These are phyloP conservation scores for Heliosperma pusillum DNA, from an alignment of 148 eudicot genomes.

Conservation along the genomic window DNA sequence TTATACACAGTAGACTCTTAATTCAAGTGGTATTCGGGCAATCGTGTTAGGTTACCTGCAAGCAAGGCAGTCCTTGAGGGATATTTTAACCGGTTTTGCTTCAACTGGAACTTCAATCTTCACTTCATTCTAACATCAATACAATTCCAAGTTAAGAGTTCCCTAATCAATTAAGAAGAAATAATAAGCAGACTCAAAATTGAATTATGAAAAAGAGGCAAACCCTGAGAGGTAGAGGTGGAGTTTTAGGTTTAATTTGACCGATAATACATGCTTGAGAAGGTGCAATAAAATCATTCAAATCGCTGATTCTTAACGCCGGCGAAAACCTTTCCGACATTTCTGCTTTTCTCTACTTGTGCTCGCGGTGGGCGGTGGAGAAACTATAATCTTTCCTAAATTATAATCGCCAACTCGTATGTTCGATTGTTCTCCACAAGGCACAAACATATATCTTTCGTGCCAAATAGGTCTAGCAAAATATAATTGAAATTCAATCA, in stretches of 20 bases:
- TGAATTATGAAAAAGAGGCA: background rate
- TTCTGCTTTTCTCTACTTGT: background rate
- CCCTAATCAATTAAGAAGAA: too few relatives aligned
- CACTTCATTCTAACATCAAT: conserved; percentile 29
- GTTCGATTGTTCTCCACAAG: too few relatives aligned
- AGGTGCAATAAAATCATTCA: conserved; percentile 86
- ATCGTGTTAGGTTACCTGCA: conserved; percentile 62
- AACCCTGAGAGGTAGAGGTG: conserved; percentile 3
- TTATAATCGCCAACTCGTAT: too few relatives aligned
- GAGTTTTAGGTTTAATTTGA: conserved; percentile 26
- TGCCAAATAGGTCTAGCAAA: too few relatives aligned
- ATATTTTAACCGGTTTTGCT: conserved; percentile 76
- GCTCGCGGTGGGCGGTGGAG: too few relatives aligned
- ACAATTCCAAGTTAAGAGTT: too few relatives aligned
- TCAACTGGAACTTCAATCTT: conserved; percentile 38
- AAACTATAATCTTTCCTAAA: too few relatives aligned
- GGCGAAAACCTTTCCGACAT: conserved; percentile 83
- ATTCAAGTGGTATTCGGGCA: too few relatives aligned
- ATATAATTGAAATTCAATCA: too few relatives aligned
- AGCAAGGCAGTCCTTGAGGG: conserved; percentile 95
- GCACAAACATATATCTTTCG: too few relatives aligned
- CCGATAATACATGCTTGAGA: conserved; percentile 87
- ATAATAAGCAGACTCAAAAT: too few relatives aligned
- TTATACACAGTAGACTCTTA: too few relatives aligned
- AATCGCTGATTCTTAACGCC: conserved; percentile 68